Conservation (phyloP, 2,329 filamentous ascomycete genomes). For the Alternaria triticina region DNA sequence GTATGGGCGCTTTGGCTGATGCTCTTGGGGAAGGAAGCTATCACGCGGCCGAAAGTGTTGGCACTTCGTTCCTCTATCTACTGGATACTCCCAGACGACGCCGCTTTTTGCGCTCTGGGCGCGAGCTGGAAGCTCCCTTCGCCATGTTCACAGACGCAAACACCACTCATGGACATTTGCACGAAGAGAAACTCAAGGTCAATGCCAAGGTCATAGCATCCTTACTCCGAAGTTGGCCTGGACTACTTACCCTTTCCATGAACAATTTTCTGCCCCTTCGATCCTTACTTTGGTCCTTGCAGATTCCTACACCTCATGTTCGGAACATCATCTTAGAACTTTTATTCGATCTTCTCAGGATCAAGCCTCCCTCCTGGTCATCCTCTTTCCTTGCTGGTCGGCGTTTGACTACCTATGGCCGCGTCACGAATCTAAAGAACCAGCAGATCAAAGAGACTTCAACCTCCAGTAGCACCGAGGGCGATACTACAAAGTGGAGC, state of each 20-base stretch:
- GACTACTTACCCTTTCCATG: constrained; percentile 85
- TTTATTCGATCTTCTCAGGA: constrained; percentile 81
- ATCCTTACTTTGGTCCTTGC: constrained; percentile 74
- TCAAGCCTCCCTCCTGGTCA: constrained; percentile 94
- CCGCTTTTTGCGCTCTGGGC: constrained; percentile 83
- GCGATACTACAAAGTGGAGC: constrained; percentile 70
- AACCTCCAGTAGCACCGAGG: constrained; percentile 71
- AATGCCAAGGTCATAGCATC: constrained; percentile 93
- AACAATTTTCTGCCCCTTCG: constrained; percentile 84
- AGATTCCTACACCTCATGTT: constrained; percentile 62
- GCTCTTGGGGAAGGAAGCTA: constrained; percentile 90
- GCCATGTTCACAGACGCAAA: constrained; percentile 89
- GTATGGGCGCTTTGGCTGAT: constrained; percentile 86
- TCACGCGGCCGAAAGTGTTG: constrained; percentile 87
- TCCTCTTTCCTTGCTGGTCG: constrained; percentile 93
- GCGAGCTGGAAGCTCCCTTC: constrained; percentile 84
- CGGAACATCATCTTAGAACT: constrained; percentile 86
- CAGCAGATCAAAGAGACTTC: constrained; percentile 58
- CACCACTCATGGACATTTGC: constrained; percentile 55
- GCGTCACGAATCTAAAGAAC: constrained; percentile 82
- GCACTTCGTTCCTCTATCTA: constrained; percentile 85
- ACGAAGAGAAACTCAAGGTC: constrained; percentile 75
- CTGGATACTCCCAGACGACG: constrained; percentile 83
- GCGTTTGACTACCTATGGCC: constrained; percentile 92
- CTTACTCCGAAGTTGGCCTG: constrained; percentile 91